These are phyloP conservation scores for Neurospora sublineolata DNA, from an alignment of 495 filamentous ascomycete genomes.

Conservation along the genomic window DNA sequence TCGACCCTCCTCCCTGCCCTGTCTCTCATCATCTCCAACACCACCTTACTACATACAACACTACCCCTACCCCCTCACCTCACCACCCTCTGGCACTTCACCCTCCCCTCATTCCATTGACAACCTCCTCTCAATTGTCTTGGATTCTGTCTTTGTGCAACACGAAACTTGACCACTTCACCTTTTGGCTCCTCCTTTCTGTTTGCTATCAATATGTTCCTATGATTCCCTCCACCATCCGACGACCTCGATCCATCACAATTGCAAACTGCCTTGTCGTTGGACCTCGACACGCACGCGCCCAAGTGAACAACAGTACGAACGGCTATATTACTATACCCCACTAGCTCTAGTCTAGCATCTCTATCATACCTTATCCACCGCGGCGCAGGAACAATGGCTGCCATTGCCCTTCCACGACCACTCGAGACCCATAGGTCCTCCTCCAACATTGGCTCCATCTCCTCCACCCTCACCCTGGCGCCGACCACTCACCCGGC, in stretches of 20 bases:
- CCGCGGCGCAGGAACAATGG: conserved; percentile 24
- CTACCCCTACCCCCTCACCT: not conserved
- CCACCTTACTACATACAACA: conserved; percentile 7
- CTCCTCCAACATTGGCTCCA: conserved; percentile 35
- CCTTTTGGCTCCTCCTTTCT: not conserved
- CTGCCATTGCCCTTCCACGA: conserved; percentile 42
- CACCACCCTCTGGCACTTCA: not conserved
- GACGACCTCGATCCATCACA: not conserved
- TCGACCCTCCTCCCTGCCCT: conserved; percentile 1
- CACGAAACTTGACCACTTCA: not conserved
- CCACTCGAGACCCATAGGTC: conserved; percentile 37
- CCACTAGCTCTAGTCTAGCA: not conserved
- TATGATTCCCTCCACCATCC: not conserved
- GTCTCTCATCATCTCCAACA: conserved; percentile 1
- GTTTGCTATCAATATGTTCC: not conserved
- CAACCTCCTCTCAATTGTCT: not conserved
- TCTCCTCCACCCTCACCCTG: conserved; percentile 39
- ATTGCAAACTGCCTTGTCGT: not conserved
- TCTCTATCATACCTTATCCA: not conserved
- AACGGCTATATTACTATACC: not conserved
- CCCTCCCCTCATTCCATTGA: not conserved
- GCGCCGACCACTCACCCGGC: conserved; percentile 35
- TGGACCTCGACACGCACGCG: not conserved
- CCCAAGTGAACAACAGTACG: not conserved
- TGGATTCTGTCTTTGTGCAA: not conserved